A percentile compares a stretch with the other conserved stretches of the same genome.
phyloP scores from a whole-genome alignment of 2,329 filamentous ascomycete genomes.

The Xylariaceae sp. region DNA sequence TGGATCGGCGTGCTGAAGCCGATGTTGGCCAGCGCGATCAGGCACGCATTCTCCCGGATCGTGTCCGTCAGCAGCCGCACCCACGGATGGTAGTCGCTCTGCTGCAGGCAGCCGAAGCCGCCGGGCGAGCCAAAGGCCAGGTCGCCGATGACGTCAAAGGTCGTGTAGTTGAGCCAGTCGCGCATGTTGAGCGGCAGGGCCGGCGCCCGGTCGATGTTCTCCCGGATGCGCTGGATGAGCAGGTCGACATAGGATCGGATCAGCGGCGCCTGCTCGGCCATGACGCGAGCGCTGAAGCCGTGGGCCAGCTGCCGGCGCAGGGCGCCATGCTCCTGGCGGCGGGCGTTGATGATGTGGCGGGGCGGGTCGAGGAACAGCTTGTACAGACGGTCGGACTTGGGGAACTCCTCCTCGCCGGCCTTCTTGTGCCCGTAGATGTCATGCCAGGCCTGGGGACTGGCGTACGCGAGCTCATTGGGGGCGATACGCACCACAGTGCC shows the following conservation, averaged over 20 bases:
- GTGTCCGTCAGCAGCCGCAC: slow-evolving; percentile 27
- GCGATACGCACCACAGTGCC: slow-evolving; percentile 37
- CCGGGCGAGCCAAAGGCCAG: slow-evolving; percentile 40
- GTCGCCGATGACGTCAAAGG: slow-evolving; percentile 42
- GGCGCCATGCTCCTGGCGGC: slow-evolving; percentile 30
- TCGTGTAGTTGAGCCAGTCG: slow-evolving; percentile 36
- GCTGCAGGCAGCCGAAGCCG: slow-evolving; percentile 33
- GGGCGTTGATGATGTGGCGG: slow-evolving; percentile 28
- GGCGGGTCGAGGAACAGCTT: slow-evolving; percentile 21
- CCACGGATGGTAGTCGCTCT: slow-evolving; percentile 33
- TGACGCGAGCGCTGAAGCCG: slow-evolving; percentile 35
- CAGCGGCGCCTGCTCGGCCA: slow-evolving; percentile 38
- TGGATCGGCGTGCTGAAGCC: slow-evolving; percentile 17
- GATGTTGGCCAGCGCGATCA: slow-evolving; percentile 16
- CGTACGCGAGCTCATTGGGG: slow-evolving; percentile 39
- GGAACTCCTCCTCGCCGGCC: slow-evolving; percentile 26
- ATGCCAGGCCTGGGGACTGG: slow-evolving; percentile 34
- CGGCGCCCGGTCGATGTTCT: slow-evolving; percentile 24
- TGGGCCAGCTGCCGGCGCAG: slow-evolving; percentile 34
- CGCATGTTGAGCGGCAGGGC: slow-evolving; percentile 29
- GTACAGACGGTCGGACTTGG: slow-evolving; percentile 30
- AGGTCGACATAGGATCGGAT: slow-evolving; percentile 35
- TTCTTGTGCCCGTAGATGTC: slow-evolving; percentile 37
- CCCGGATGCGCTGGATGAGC: slow-evolving; percentile 28
- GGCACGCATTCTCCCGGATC: slow-evolving; percentile 21